Evolutionary conservation across 2,329 filamentous ascomycete species (phyloP).

Genomic region (Eurotiales sp.): DNA sequence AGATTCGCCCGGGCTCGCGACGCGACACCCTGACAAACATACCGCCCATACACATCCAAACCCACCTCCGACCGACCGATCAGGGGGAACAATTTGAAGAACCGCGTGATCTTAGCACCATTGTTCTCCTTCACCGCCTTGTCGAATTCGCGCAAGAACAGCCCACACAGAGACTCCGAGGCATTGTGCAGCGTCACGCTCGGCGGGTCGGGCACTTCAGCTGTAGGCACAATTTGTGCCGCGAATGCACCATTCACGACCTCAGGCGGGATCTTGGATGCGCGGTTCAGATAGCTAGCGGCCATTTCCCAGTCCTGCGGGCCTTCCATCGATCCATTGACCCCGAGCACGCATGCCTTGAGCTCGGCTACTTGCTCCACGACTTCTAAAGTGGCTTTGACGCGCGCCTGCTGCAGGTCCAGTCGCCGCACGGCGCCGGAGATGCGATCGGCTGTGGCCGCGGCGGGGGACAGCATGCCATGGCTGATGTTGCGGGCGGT

Average conservation of each 20-base stretch:
- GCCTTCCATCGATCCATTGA: constrained; percentile 93
- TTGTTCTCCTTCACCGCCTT: constrained; percentile 85
- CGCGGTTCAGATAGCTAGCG: constrained; percentile 80
- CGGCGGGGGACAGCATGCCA: constrained; percentile 83
- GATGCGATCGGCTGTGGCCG: constrained; percentile 78
- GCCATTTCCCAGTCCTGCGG: constrained; percentile 99
- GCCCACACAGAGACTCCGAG: constrained; percentile 79
- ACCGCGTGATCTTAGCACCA: constrained; percentile 82
- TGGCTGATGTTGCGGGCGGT: constrained; percentile 79
- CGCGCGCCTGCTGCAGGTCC: constrained; percentile 85
- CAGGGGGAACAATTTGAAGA: constrained; percentile 96
- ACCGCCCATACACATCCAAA: constrained; percentile 89
- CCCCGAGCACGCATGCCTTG: constrained; percentile 91
- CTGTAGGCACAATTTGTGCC: constrained; percentile 86
- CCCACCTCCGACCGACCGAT: constrained; percentile 87
- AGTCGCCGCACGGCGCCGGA: constrained; percentile 82
- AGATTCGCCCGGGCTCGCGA: constrained; percentile 75
- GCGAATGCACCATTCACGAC: constrained; percentile 85
- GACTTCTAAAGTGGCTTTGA: constrained; percentile 84
- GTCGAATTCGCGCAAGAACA: constrained; percentile 94
- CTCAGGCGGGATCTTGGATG: constrained; percentile 72
- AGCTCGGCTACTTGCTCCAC: constrained; percentile 96
- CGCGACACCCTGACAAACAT: constrained; percentile 93
- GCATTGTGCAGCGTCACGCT: constrained; percentile 81
- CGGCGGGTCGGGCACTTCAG: constrained; percentile 90